Evolutionary conservation across 2,329 filamentous ascomycete species (phyloP), one percentile per base, ranked within the genome.

Genomic region (Rutstroemia sp.): DNA sequence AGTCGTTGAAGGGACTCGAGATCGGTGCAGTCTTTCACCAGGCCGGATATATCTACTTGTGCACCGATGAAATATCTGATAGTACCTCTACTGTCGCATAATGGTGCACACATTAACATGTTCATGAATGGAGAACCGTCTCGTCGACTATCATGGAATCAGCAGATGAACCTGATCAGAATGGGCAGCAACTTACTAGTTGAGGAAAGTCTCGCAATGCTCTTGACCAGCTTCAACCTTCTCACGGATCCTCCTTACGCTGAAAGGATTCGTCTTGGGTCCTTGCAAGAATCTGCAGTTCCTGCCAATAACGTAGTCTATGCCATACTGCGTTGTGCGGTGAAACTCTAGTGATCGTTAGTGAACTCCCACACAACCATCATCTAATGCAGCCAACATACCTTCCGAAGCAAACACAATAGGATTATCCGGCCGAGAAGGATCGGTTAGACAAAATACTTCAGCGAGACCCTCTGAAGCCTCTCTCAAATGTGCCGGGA

Each of bases 281-380:
- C 88, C 88, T 68, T 91, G 88, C 1, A 92, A 77, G 64, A 92
- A 91, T 7, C 88, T 82, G 64, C 88, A 91, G 61, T 92, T 92
- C 34, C 86, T 81, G 0, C 88, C 88, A 17, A 92, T 79, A 3
- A 84, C 80, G 66, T 91, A 89, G 56, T 77, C 78, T 72, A 87
- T 82, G 4, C 86, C 86, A 65, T 90, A 91, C 61, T 90, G 85
- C 0, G 86, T 90, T 4, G 85, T 88, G 48, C 81, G 78, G 63
- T 88, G 80, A 63, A 89, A 91, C 69, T 88, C 86, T 87, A 57
- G 23, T n/a, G 16, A 25, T 45, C 23, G 12, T 30, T 48, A 51
- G 58, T 34, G 40, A 12, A 57, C n/a, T 27, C 46, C 10, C 5
- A 23, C 2, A 34, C 38, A 1, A 21, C 10, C 23, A 19, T 42